A percentile compares a stretch with the other conserved stretches of the same genome.
Evolutionary conservation across 2,329 filamentous ascomycete genomes (phyloP).

Genomic region (Clarireedia monteithiana): DNA sequence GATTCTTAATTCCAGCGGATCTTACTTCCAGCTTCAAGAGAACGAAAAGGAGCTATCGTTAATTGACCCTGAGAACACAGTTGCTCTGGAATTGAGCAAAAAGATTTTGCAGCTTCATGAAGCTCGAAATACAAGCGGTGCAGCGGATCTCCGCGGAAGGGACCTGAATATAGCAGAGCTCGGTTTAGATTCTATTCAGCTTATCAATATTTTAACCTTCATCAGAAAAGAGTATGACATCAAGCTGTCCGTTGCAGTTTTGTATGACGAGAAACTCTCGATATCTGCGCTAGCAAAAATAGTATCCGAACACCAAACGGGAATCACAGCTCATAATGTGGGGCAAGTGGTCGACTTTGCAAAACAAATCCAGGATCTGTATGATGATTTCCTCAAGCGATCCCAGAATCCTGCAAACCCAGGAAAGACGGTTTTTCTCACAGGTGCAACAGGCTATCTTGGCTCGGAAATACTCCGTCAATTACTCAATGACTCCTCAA

Average conservation of each 20-base stretch:
- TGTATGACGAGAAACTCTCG: constrained; percentile 3
- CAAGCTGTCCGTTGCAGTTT: neutral
- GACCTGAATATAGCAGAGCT: neutral
- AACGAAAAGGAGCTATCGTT: neutral
- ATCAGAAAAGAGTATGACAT: constrained; percentile 7
- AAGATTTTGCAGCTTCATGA: neutral
- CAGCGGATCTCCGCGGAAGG: neutral
- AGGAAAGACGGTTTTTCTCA: constrained; percentile 27
- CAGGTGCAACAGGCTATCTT: constrained; percentile 36
- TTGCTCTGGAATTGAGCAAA: constrained; percentile 1
- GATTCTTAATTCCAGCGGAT: constrained; percentile 1
- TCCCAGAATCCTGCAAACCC: neutral
- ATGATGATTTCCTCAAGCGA: neutral
- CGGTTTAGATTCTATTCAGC: constrained; percentile 8
- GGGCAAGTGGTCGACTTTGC: neutral
- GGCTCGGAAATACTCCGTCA: constrained; percentile 32
- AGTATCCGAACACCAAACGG: neutral
- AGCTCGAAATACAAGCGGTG: neutral
- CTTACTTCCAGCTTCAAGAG: neutral
- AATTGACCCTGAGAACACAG: neutral
- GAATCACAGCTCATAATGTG: neutral
- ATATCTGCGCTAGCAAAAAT: neutral
- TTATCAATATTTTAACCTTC: constrained; percentile 7
- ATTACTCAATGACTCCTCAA: constrained; percentile 5
- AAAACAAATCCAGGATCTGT: constrained; percentile 1